These are phyloP conservation scores for Fusarium sp. DNA, from an alignment of 2,329 filamentous ascomycete genomes.

Conservation along the genomic window DNA sequence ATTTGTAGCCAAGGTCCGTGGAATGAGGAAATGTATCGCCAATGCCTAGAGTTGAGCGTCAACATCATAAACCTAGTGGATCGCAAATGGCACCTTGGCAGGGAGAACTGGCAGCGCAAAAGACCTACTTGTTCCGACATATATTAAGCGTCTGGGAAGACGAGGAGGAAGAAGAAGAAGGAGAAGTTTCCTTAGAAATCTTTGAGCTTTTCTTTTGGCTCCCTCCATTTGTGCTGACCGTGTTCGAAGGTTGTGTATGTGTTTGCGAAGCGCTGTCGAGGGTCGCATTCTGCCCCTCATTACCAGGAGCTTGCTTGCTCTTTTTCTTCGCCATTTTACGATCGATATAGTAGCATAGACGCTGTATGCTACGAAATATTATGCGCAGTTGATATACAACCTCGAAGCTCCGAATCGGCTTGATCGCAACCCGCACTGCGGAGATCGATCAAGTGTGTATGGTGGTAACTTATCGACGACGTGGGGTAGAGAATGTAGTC, in stretches of 20 bases:
- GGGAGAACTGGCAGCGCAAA: conserved; percentile 10
- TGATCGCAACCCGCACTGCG: conserved; percentile 14
- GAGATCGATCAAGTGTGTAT: conserved; percentile 26
- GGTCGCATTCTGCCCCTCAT: conserved; percentile 34
- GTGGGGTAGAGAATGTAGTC: conserved; percentile 31
- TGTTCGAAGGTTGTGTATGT: conserved; percentile 22
- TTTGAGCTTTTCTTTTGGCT: conserved; percentile 33
- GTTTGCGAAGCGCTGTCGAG: conserved; percentile 17
- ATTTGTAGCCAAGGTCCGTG: conserved; percentile 87
- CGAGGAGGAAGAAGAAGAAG: conserved; percentile 16
- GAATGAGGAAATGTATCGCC: conserved; percentile 86
- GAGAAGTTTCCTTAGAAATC: conserved; percentile 16
- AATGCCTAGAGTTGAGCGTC: conserved; percentile 70
- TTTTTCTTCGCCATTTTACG: conserved; percentile 62
- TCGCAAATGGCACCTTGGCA: conserved; percentile 4
- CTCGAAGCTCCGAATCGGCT: not conserved
- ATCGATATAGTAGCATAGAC: conserved; percentile 10
- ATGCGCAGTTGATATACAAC: conserved; percentile 1
- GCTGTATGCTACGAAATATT: conserved; percentile 1
- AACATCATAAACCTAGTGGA: conserved; percentile 7
- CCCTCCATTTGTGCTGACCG: conserved; percentile 16
- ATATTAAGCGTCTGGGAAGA: conserved; percentile 44
- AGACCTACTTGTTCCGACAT: conserved; percentile 76
- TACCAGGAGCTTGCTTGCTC: conserved; percentile 61
- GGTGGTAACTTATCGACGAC: conserved; percentile 29